Percentiles rank a stretch among this genome's conserved stretches.
These are phyloP conservation scores for Neospora caninum DNA, from an alignment of 169 alveolate species.

Conservation along the genomic window DNA sequence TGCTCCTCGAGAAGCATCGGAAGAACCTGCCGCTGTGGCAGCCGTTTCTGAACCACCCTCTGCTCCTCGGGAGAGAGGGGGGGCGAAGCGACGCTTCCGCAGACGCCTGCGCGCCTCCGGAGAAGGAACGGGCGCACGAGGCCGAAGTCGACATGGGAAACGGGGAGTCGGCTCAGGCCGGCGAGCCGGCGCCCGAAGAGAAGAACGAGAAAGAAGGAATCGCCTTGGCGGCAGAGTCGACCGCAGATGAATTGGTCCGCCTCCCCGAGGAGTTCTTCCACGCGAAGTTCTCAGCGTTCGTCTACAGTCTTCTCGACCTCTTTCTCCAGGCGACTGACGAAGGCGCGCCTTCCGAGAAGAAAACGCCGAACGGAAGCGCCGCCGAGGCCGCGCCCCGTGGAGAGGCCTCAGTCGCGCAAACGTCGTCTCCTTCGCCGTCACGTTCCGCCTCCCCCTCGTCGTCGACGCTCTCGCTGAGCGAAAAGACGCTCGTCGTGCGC, in stretches of 20 bases:
- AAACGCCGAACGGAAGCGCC: background rate
- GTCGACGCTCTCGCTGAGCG: background rate
- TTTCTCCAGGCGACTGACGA: background rate
- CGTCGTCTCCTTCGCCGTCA: background rate
- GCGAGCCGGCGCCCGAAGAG: slow-evolving; percentile 22
- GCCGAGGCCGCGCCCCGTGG: background rate
- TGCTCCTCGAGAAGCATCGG: slow-evolving; percentile 27
- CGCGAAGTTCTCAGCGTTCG: background rate
- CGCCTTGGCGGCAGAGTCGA: background rate
- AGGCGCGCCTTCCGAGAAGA: background rate
- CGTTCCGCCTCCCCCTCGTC: background rate
- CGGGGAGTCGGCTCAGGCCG: too few species aligned
- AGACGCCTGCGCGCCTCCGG: background rate
- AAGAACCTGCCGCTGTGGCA: slow-evolving; percentile 45
- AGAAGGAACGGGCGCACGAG: background rate
- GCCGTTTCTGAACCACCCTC: background rate
- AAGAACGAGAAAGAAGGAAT: background rate
- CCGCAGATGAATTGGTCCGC: background rate
- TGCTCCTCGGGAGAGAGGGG: background rate
- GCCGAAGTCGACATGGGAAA: background rate
- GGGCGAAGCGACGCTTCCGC: background rate
- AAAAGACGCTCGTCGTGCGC: slow-evolving; percentile 8
- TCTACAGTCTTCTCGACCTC: slow-evolving; percentile 7
- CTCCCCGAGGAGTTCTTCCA: background rate
- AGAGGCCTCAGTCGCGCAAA: too few species aligned